Conservation (phyloP, 805 yeast species). For the Candida michaelii region DNA sequence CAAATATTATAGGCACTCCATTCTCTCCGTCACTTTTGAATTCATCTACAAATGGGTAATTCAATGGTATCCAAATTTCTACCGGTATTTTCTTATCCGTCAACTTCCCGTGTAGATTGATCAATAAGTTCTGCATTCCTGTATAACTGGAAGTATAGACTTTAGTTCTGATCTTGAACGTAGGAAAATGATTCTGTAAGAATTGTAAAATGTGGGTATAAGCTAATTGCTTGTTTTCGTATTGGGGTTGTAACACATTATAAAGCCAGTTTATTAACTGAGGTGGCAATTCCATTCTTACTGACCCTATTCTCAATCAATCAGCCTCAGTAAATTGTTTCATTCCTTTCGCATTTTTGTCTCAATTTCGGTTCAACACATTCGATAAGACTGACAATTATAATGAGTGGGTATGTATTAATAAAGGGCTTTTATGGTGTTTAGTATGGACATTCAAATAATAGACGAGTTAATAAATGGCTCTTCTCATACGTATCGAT, state of each 20-base stretch:
- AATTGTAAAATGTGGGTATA: slow-evolving; percentile 63
- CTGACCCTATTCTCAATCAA: background rate
- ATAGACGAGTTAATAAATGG: no score
- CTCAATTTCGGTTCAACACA: slow-evolving; percentile 8
- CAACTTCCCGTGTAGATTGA: slow-evolving; percentile 61
- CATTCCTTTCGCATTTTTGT: slow-evolving; percentile 1
- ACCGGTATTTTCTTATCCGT: slow-evolving; percentile 43
- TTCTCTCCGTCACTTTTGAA: slow-evolving; percentile 16
- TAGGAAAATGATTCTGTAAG: slow-evolving; percentile 45
- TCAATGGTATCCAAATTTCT: slow-evolving; percentile 73
- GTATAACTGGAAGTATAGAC: slow-evolving; percentile 45
- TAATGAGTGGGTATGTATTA: slow-evolving; percentile 14
- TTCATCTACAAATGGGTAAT: slow-evolving; percentile 52
- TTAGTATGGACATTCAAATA: no score
- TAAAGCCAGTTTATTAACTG: slow-evolving; percentile 41
- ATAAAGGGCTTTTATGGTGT: background rate
- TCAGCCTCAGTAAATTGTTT: background rate
- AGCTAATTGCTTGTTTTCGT: slow-evolving; percentile 53
- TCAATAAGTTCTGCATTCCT: slow-evolving; percentile 60
- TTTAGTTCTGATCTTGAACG: slow-evolving; percentile 67
- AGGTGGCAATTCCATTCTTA: slow-evolving; percentile 21
- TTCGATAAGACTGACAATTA: background rate
- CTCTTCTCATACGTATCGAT: no score
- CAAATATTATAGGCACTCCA: slow-evolving; percentile 63
- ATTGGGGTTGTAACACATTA: slow-evolving; percentile 50